Conservation (phyloP, 2,329 filamentous ascomycete species). For the Capronia americana region DNA sequence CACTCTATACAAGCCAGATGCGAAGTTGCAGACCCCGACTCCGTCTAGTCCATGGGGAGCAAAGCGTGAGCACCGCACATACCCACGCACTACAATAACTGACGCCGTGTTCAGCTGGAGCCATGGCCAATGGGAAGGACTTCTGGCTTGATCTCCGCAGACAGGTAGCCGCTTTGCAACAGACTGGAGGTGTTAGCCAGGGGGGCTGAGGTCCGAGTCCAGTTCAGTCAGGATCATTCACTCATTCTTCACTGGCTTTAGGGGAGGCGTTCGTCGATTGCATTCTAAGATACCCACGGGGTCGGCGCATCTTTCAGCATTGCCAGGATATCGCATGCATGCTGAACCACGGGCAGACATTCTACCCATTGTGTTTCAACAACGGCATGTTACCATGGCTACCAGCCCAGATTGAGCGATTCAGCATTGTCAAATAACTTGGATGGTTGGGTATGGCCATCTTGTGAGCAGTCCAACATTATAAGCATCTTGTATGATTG, state of each 20-base stretch:
- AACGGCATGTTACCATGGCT: conserved; percentile 10
- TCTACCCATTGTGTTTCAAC: conserved; percentile 3
- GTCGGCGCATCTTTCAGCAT: conserved; percentile 31
- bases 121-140: conserved; percentile 57
- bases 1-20: conserved; percentile 47
- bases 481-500: not conserved
- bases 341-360: not conserved
- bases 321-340: conserved; percentile 18
- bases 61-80: conserved; percentile 48
- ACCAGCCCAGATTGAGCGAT: conserved; percentile 6
- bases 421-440: conserved; percentile 15
- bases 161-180: conserved; percentile 51
- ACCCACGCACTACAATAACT: conserved; percentile 16
- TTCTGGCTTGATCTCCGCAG: conserved; percentile 58
- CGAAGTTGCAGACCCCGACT: conserved; percentile 26
- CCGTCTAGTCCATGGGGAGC: conserved; percentile 50
- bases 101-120: conserved; percentile 47
- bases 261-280: conserved; percentile 25
- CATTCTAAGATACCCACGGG: conserved; percentile 31
- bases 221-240: conserved; percentile 8
- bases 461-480: not conserved
- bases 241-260: conserved; percentile 32
- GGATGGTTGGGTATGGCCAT: conserved; percentile 11
- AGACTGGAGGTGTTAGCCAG: conserved; percentile 39
- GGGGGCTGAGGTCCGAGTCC: conserved; percentile 34